Evolutionary conservation across 495 filamentous ascomycete species (phyloP), one percentile per base, ranked within the genome.

Genomic region (Mycothermus thermophilus): DNA sequence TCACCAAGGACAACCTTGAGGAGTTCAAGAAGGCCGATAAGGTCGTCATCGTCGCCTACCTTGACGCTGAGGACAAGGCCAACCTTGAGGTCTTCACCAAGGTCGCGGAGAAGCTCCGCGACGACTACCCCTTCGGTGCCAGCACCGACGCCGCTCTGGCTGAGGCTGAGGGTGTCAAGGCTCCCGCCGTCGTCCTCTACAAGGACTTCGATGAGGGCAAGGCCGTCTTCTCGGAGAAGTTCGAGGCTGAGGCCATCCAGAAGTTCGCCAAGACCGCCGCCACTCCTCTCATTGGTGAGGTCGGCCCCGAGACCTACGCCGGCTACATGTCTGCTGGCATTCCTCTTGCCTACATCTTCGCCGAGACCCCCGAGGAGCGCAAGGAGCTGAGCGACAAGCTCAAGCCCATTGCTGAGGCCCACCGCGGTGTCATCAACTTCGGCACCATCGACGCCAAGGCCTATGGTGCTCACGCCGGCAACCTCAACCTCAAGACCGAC

Each of bases 191-290:
- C 41, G 83, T 95, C 40, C 73, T 99, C 32, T 96, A 95, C 79
- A 99, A 99, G 72, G 68, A 80, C 25, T 99, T 96, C 44, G 90
- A 99, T 52, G 90, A 95, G 69, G 88, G 88, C 67, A 95, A 93
- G 71, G 69, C 72, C 41, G 66, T 76, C 34, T 96, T 79, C 66
- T 64, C 75, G 14, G 84, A 82, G 44, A 75, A 80, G 51, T 82
- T 95, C 51, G 76, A 79, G 12, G 67, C 65, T 43, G 78, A 83
- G 42, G 51, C 72, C 27, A 81, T 99, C 48, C 73, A 77, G 43
- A 66, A 71, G 43, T 99, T 92, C 66, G 74, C 79, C 48, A 92
- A 83, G 62, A 75, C 73, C 21, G 69, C 86, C 28, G 79, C 90
- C 43, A 92, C 80, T 37, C 90, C 90, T 30, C 67, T 96, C 47